Base-by-base conservation (phyloP, 345 rosid genomes). In the Citrus mangshanensis region DNA sequence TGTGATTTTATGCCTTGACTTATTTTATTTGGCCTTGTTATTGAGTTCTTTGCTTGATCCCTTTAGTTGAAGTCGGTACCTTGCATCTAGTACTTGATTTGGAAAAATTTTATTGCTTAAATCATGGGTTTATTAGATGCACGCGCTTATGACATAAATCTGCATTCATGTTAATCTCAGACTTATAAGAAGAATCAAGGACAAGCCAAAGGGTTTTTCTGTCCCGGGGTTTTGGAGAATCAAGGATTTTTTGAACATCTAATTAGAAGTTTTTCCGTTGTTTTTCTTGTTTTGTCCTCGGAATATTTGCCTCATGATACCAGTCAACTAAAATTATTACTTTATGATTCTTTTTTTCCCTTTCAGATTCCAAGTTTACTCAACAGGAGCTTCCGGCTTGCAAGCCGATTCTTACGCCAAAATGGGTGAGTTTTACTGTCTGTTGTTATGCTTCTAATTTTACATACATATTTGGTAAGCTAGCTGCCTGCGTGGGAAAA, bases 301-400 rank as follows among this genome's bases (percentile, higher is more conserved):
- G 37, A 73, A 25, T 32, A 7, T 49, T 59, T 24, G 18, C 67
- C 75, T 30, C 38, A 25, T 24, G 18, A 59, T 16, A 35, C 7
- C 8, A 7, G 49, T 37, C 22, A 38, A 73, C 67, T 60, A 35
- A 35, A 35, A 7, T 16, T 7, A 25, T 59, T 37, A 32, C 22
- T 63, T 62, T 67, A 9, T 35, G 24, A 35, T 59, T 68, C 76
- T n/a, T 78, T n/a, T 58, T 34, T 61, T 8, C 73, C 32, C 71
- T 80, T 82, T 72, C 92, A 96, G 99, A 94, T 87, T 96, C 98
- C 7, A 93, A 76, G 82, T 96, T 96, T 85, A 93, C 97, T 30
- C 99, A 96, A 77, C 99, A 94, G 78, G 99, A 96, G 85, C 98
- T 96, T 82, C 95, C 98, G 5, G 99, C 99, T 72, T 96, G 99